These are phyloP conservation scores for Coemansia sp. DNA, from an alignment of 192 early-diverging fungal genomes.

Conservation along the genomic window DNA sequence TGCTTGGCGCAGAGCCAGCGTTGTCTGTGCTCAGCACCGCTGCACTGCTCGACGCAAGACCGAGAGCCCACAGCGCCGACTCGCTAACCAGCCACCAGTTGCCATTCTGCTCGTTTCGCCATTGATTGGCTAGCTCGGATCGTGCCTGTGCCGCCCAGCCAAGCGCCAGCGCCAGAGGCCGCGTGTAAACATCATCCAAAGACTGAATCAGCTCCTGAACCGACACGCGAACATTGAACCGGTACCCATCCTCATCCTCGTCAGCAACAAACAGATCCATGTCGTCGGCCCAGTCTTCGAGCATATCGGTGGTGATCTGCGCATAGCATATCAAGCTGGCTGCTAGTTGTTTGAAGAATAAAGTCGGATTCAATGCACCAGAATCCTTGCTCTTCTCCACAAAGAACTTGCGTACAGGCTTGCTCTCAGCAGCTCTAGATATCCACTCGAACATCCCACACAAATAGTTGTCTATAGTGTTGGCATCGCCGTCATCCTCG, in stretches of 20 bases:
- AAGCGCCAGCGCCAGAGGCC: constrained; percentile 57
- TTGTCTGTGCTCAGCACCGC: constrained; percentile 30
- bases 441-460: constrained; percentile 50
- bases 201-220: constrained; percentile 74
- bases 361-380: constrained; percentile 14
- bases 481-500: constrained; percentile 35
- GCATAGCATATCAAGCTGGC: constrained; percentile 65
- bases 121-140: constrained; percentile 52
- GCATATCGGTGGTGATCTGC: constrained; percentile 78
- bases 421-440: constrained; percentile 28
- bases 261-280: constrained; percentile 89
- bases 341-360: constrained; percentile 60
- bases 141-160: constrained; percentile 54
- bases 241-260: constrained; percentile 84
- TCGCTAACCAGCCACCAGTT: constrained; percentile 89
- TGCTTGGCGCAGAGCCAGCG: constrained; percentile 58
- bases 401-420: constrained; percentile 42
- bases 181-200: constrained; percentile 52
- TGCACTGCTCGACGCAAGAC: constrained; percentile 61
- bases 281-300: constrained; percentile 80
- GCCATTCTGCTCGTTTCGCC: constrained; percentile 52
- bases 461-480: constrained; percentile 36
- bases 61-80: constrained; percentile 76
- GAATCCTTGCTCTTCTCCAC: neutral
- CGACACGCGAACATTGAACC: constrained; percentile 84